Percentiles rank a stretch among this genome's conserved stretches.
Conservation (phyloP, 1,284 basidiomycete species). For the Rhodotorula sp. region DNA sequence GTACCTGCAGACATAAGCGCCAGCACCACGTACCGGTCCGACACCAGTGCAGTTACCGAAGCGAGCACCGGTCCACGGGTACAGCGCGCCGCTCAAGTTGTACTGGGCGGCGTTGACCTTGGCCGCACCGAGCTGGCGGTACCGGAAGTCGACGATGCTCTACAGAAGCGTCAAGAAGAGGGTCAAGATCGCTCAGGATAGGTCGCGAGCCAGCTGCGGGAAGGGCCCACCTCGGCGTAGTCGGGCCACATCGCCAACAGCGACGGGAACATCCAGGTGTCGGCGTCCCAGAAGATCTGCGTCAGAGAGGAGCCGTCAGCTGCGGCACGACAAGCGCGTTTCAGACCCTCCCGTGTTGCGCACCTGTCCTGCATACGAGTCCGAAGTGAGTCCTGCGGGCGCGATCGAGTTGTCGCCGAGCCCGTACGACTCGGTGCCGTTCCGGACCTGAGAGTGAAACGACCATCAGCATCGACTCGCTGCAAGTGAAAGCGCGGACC, state of each 20-base stretch:
- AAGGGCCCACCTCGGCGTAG: constrained; percentile 33
- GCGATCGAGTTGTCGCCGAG: constrained; percentile 45
- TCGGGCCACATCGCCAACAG: constrained; percentile 40
- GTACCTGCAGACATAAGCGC: constrained; percentile 1
- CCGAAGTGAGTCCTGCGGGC: constrained; percentile 44
- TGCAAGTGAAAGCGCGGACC: no score
- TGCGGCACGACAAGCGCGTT: background rate
- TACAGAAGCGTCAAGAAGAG: no score
- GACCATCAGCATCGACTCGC: background rate
- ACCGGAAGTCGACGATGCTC: constrained; percentile 43
- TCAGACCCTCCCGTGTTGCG: background rate
- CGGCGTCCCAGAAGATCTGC: constrained; percentile 44
- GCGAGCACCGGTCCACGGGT: constrained; percentile 43
- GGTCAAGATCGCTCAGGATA: no score
- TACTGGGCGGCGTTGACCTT: constrained; percentile 29
- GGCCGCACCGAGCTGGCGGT: constrained; percentile 38
- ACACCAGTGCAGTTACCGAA: constrained; percentile 40
- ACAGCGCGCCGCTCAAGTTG: constrained; percentile 39
- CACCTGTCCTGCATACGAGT: constrained; percentile 37
- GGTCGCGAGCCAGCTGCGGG: no score
- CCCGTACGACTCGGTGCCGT: constrained; percentile 38
- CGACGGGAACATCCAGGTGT: constrained; percentile 43
- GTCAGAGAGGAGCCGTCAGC: background rate
- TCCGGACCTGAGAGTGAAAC: constrained; percentile 14
- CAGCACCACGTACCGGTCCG: constrained; percentile 3